Percentiles rank a stretch among this genome's conserved stretches.
phyloP scores from a whole-genome alignment of 768 basidiomycete species.

The Lactifluus subvellereus region DNA sequence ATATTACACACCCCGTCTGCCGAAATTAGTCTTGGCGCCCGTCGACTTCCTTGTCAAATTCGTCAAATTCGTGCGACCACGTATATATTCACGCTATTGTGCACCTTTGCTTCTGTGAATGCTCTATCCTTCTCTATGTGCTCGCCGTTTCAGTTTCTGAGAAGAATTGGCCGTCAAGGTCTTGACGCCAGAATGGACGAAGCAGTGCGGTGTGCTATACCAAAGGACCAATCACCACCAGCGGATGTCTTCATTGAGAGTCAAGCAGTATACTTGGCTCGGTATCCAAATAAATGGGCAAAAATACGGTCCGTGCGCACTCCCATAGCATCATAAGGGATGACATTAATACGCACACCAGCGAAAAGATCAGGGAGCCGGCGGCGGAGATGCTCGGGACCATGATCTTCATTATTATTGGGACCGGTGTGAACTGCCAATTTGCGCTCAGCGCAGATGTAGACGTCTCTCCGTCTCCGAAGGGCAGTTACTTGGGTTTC shows the following conservation, averaged over 20 bases:
- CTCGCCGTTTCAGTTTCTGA: not conserved
- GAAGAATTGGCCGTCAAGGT: not conserved
- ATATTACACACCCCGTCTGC: not conserved
- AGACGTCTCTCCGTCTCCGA: constrained; percentile 21
- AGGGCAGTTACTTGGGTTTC: constrained; percentile 27
- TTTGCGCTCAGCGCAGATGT: constrained; percentile 24
- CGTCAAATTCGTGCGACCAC: not conserved
- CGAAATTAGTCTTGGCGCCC: too few species aligned
- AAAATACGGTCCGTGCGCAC: constrained; percentile 20
- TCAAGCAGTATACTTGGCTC: constrained; percentile 1
- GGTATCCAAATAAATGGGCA: constrained; percentile 23
- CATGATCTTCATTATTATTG: constrained; percentile 27
- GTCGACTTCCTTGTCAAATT: not conserved
- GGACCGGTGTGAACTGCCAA: constrained; percentile 28
- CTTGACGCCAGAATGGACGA: not conserved
- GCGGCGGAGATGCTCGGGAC: constrained; percentile 29
- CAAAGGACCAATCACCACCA: not conserved
- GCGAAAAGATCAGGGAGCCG: constrained; percentile 23
- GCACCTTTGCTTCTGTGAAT: not conserved
- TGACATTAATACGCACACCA: not conserved
- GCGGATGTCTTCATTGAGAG: not conserved
- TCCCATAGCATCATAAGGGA: not conserved
- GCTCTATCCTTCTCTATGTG: not conserved
- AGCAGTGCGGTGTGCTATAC: not conserved
- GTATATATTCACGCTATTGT: not conserved